Percentiles rank a stretch among this genome's conserved stretches.
Conservation (phyloP, 73 alveolate species). For the Tetrahymena malaccensis region DNA sequence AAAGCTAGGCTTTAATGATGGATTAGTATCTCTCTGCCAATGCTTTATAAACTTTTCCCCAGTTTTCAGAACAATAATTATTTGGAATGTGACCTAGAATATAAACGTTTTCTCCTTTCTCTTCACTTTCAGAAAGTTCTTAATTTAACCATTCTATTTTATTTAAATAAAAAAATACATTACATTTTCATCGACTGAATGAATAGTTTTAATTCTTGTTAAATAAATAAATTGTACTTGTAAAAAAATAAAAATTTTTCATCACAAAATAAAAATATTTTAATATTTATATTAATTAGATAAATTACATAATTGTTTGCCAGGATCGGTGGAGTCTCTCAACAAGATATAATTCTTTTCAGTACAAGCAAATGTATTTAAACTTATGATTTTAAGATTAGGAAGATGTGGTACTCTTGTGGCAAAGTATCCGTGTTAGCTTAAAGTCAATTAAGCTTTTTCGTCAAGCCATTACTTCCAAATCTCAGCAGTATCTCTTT, state of each 20-base stretch:
- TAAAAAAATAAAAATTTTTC: no score
- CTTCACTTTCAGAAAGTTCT: background rate
- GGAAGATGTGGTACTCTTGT: background rate
- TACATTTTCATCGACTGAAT: background rate
- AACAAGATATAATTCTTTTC: background rate
- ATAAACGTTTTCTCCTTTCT: background rate
- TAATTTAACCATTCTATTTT: background rate
- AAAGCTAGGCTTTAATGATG: background rate
- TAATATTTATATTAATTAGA: no score
- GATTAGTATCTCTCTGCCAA: background rate
- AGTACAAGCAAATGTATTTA: background rate
- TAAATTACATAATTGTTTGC: background rate
- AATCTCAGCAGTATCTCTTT: background rate
- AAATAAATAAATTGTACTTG: no score
- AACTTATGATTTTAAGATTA: background rate
- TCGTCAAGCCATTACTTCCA: background rate
- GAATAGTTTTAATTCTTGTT: background rate
- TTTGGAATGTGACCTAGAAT: background rate
- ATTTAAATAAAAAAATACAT: background rate
- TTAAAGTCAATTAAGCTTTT: background rate
- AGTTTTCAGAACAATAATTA: background rate
- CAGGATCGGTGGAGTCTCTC: background rate
- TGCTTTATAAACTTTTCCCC: background rate
- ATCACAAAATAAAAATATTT: no score
- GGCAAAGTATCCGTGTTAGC: background rate